phyloP scores from a whole-genome alignment of 805 yeast species.

The Spathaspora passalidarum region DNA sequence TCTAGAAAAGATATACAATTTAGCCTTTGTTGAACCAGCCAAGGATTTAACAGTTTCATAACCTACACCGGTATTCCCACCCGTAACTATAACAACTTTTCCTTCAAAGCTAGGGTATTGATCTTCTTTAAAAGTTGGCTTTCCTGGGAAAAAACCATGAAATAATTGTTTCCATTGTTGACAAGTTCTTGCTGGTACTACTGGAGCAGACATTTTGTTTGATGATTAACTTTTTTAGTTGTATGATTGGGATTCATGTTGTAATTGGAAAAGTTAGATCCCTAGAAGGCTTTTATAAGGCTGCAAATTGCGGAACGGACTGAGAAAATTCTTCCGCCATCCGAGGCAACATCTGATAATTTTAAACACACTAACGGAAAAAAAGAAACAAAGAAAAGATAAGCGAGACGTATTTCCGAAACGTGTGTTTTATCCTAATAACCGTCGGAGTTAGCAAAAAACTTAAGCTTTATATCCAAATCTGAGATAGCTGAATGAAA shows the following conservation, averaged over 20 bases:
- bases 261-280: not conserved
- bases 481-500: no score
- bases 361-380: no score
- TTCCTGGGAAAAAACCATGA: slow-evolving; percentile 10
- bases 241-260: not conserved
- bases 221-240: not conserved
- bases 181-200: slow-evolving; percentile 4
- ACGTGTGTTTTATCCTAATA: no score
- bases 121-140: slow-evolving; percentile 9
- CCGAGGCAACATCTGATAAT: no score
- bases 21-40: slow-evolving; percentile 25
- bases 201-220: slow-evolving; percentile 2
- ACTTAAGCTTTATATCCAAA: no score
- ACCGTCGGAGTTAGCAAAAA: no score
- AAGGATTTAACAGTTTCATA: slow-evolving; percentile 28
- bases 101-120: slow-evolving; percentile 30
- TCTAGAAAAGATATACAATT: slow-evolving; percentile 36
- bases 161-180: slow-evolving; percentile 6
- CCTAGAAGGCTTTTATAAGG: not conserved
- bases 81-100: slow-evolving; percentile 39
- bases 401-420: no score
- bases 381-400: no score
- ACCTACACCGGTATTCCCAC: slow-evolving; percentile 36
- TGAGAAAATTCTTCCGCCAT: no score
- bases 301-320: not conserved